Evolutionary conservation across 768 basidiomycete species (phyloP), one percentile per base, ranked within the genome.

Genomic region (Pulveroboletus sp.): DNA sequence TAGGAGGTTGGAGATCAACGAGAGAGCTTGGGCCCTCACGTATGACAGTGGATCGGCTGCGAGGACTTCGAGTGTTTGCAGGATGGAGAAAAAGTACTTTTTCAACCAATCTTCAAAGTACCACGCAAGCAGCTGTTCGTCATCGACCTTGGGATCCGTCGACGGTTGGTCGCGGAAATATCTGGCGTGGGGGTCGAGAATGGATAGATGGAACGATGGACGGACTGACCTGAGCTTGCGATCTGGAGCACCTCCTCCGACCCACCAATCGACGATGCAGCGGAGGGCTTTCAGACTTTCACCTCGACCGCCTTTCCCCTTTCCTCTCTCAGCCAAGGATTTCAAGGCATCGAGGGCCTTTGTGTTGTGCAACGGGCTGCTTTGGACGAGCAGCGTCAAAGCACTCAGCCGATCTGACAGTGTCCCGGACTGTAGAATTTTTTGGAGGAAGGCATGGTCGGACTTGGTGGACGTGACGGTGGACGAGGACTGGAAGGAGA

Each of bases 31-130:
- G 0, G 79, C 93, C 31, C 93, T 85, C 49, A 96, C 85, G 59
- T 94, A 97, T 3, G 85, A 77, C 4, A 97, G 76, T 1, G 90
- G 83, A 64, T 98, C 94, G 46, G 89, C 76, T 0, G 89, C 85
- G 42, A 94, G 76, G 3, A 77, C 79, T 79, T 99, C 95, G 16
- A 97, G 80, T 32, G 89, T 82, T 64, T 95, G 90, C 4, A 98
- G 78, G 32, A 96, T 68, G 2, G 85, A 84, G 70, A 95, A 98
- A 72, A 96, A 97, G 67, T 86, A 98, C 56, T 93, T 93, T 71
- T 99, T 99, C 43, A 97, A 66, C 89, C 92, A 97, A 60, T 98
- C 95, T 67, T 99, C 96, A 66, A 96, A 98, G 53, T 86, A 86
- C 85, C 89, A 98, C 4, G 86, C 50, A 6, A 93, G 59, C 0